Conservation (phyloP, 345 rosid species). For the Eucalyptus regnans region DNA sequence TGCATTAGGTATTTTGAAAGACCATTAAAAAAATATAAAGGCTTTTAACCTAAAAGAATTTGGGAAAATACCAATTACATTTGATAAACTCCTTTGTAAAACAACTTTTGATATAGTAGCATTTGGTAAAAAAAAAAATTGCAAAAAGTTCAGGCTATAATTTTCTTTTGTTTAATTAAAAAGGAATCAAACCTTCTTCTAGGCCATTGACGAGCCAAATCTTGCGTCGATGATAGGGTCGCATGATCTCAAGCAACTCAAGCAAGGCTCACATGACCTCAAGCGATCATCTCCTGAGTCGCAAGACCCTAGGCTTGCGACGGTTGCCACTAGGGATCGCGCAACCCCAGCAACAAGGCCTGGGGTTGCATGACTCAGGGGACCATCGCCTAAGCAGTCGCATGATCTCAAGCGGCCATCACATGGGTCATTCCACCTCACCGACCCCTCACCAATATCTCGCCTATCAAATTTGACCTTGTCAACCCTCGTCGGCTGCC, state of each 20-base stretch:
- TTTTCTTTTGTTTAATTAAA: too few species aligned
- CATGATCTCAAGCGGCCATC: background rate
- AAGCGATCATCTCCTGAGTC: background rate
- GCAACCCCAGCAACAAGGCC: background rate
- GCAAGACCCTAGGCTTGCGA: fast-evolving
- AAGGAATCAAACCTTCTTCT: background rate
- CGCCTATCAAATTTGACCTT: too few species aligned
- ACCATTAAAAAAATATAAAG: too few species aligned
- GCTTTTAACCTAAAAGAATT: too few species aligned
- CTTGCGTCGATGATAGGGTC: fast-evolving
- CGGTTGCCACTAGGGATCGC: fast-evolving
- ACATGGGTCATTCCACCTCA: background rate
- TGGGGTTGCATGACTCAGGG: background rate
- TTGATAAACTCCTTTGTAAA: too few species aligned
- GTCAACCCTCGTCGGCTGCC: too few species aligned
- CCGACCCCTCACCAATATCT: fast-evolving
- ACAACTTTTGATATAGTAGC: too few species aligned
- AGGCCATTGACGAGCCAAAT: fast-evolving
- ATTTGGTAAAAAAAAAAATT: background rate
- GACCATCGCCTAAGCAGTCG: background rate
- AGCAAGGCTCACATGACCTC: fast-evolving
- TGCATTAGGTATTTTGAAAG: too few species aligned
- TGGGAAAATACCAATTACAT: too few species aligned
- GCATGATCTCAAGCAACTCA: too few species aligned
- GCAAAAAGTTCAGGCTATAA: background rate